These are phyloP conservation scores for Anacardium occidentale DNA, from an alignment of 345 rosid species.

Conservation along the genomic window DNA sequence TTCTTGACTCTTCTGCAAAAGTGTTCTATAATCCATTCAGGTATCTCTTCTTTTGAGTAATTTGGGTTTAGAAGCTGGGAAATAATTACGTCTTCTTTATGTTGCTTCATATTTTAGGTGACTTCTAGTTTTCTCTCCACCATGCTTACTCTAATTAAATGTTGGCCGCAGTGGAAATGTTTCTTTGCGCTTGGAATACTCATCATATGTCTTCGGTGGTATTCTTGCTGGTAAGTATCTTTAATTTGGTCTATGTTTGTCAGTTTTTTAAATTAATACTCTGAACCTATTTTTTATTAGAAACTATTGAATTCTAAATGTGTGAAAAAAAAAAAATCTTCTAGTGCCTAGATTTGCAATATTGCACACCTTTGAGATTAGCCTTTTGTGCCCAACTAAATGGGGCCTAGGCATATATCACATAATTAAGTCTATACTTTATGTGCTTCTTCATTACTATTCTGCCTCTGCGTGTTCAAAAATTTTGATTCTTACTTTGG, in stretches of 20 bases:
- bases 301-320: background rate
- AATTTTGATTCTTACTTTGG: background rate
- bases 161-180: slow-evolving; percentile 73
- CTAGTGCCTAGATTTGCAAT: background rate
- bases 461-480: background rate
- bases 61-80: background rate
- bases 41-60: slow-evolving; percentile 32
- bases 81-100: background rate
- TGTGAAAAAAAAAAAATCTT: background rate
- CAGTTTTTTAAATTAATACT: background rate
- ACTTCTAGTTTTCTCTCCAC: slow-evolving; percentile 8
- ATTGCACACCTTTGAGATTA: background rate
- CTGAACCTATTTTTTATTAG: background rate
- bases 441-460: background rate
- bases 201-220: slow-evolving; percentile 74
- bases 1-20: slow-evolving; percentile 61
- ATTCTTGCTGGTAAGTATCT: slow-evolving; percentile 83
- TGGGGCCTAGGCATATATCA: background rate
- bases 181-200: slow-evolving; percentile 51
- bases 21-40: slow-evolving; percentile 97
- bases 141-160: slow-evolving; percentile 19
- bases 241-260: background rate
- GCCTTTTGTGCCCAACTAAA: background rate
- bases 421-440: background rate
- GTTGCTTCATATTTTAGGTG: slow-evolving; percentile 1